phyloP scores from a whole-genome alignment of 2,329 filamentous ascomycete species.

The Fusarium coffeatum region DNA sequence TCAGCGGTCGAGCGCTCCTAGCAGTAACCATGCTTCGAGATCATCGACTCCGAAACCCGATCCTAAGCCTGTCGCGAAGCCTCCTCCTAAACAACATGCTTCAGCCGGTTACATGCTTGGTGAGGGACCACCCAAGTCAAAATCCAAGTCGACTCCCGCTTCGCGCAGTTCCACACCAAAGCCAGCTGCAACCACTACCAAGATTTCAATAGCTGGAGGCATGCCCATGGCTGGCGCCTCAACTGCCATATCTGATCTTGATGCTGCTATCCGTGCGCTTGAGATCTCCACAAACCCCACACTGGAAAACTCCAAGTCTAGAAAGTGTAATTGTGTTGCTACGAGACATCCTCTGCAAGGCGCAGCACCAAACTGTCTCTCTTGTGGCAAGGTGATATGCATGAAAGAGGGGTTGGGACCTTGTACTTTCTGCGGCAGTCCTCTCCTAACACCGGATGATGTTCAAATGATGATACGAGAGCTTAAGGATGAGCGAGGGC shows the following conservation, averaged over 20 bases:
- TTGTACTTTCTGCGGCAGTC: conserved; percentile 87
- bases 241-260: conserved; percentile 75
- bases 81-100: conserved; percentile 65
- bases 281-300: conserved; percentile 93
- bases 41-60: conserved; percentile 51
- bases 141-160: conserved; percentile 64
- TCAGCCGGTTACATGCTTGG: conserved; percentile 85
- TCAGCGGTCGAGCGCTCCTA: conserved; percentile 56
- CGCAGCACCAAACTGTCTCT: conserved; percentile 93
- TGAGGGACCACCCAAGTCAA: conserved; percentile 71
- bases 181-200: conserved; percentile 66
- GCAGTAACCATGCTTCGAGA: conserved; percentile 53
- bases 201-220: conserved; percentile 79
- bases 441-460: conserved; percentile 77
- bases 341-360: conserved; percentile 86
- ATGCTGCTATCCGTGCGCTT: conserved; percentile 86
- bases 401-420: conserved; percentile 93
- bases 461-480: conserved; percentile 87
- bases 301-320: conserved; percentile 64
- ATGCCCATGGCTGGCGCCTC: conserved; percentile 85
- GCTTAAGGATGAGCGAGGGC: conserved; percentile 84
- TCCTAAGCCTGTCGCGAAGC: conserved; percentile 50
- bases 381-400: conserved; percentile 95
- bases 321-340: conserved; percentile 88
- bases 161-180: conserved; percentile 68